These are phyloP conservation scores for Microascus cirrosus DNA, from an alignment of 2,329 filamentous ascomycete species.

Conservation along the genomic window DNA sequence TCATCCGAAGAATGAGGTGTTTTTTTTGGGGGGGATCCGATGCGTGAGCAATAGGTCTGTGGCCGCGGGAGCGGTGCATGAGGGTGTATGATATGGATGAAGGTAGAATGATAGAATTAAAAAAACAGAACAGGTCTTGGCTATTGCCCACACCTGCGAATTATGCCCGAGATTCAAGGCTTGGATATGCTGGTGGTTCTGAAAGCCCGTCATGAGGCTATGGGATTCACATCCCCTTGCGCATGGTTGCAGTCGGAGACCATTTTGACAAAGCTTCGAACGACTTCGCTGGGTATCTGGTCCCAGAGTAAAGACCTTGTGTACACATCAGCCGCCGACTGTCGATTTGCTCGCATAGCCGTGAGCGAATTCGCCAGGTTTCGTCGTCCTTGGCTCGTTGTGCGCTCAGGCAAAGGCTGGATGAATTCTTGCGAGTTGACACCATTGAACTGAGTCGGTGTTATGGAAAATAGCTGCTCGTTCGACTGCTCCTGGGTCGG, in stretches of 20 bases:
- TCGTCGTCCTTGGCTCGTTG: conserved; percentile 52
- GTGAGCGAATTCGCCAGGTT: conserved; percentile 74
- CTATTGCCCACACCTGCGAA: background rate
- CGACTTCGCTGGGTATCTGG: conserved; percentile 82
- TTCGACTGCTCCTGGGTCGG: conserved; percentile 77
- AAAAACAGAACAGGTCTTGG: conserved; percentile 6
- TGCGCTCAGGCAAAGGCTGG: conserved; percentile 34
- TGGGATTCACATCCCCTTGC: conserved; percentile 10
- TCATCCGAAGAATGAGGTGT: background rate
- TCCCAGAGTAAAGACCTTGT: conserved; percentile 90
- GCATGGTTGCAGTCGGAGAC: conserved; percentile 61
- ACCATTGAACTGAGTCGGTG: conserved; percentile 78
- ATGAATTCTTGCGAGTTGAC: conserved; percentile 67
- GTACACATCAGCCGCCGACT: conserved; percentile 77
- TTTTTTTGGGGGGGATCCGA: background rate
- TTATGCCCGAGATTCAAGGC: background rate
- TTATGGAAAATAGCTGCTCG: conserved; percentile 79
- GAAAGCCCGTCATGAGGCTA: background rate
- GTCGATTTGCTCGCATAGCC: conserved; percentile 63
- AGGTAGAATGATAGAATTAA: conserved; percentile 8
- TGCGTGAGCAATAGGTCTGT: conserved; percentile 4
- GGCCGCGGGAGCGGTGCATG: conserved; percentile 4
- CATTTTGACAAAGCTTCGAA: conserved; percentile 86
- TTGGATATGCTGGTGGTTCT: background rate
- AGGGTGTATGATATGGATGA: background rate